phyloP scores from a whole-genome alignment of 2,329 filamentous ascomycete genomes.

The Hirsutella minnesotensis region DNA sequence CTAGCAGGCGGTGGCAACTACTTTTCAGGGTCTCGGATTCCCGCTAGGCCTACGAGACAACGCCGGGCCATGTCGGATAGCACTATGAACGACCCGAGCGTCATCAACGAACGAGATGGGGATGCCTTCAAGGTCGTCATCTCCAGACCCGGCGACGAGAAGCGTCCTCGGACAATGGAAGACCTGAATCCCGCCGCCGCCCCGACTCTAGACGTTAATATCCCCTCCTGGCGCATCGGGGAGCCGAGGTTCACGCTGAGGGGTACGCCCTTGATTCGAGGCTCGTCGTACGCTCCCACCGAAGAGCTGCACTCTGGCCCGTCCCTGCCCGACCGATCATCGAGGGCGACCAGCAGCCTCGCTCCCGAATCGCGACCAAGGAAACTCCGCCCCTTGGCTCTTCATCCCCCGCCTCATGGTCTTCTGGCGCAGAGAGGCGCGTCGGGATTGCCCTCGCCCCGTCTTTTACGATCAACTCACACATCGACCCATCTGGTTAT shows the following conservation, averaged over 20 bases:
- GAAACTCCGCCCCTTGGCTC: conserved; percentile 24
- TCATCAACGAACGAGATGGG: conserved; percentile 41
- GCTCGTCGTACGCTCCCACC: conserved; percentile 67
- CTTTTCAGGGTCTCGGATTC: conserved; percentile 15
- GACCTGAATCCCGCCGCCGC: conserved; percentile 31
- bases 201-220: conserved; percentile 58
- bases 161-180: conserved; percentile 51
- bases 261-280: conserved; percentile 66
- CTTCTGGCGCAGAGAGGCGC: conserved; percentile 9
- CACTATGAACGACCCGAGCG: conserved; percentile 53
- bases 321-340: conserved; percentile 31
- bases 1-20: conserved; percentile 20
- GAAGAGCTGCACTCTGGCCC: conserved; percentile 58
- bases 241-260: conserved; percentile 67
- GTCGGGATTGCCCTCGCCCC: conserved; percentile 21
- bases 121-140: conserved; percentile 74
- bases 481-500: conserved; percentile 40
- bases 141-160: conserved; percentile 52
- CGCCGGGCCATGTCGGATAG: conserved; percentile 66
- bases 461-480: conserved; percentile 34
- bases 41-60: conserved; percentile 23
- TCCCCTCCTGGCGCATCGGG: conserved; percentile 76
- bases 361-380: conserved; percentile 16
- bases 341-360: conserved; percentile 14
- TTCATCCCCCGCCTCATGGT: conserved; percentile 20